A percentile compares a stretch with the other conserved stretches of the same genome.
These are phyloP conservation scores for Sphaerulina musiva DNA, from an alignment of 2,329 filamentous ascomycete genomes.

Conservation along the genomic window DNA sequence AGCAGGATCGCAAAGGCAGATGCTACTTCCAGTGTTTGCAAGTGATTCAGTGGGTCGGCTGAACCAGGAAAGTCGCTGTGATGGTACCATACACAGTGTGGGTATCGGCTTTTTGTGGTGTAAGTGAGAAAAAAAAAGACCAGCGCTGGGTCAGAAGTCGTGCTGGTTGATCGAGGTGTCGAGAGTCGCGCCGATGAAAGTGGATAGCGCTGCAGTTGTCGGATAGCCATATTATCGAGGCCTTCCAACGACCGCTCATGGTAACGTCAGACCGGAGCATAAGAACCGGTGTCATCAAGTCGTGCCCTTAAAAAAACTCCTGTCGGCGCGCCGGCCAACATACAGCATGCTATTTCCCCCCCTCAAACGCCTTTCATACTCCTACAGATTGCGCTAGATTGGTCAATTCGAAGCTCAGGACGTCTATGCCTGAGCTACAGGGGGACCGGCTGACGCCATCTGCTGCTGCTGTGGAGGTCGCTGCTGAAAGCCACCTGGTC, in stretches of 20 bases:
- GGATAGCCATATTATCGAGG: slow-evolving; percentile 10
- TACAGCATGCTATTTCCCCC: slow-evolving; percentile 14
- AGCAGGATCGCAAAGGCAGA: slow-evolving; percentile 17
- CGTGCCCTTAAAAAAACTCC: slow-evolving; percentile 25
- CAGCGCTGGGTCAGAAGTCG: slow-evolving; percentile 11
- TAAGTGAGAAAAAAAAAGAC: slow-evolving; percentile 6
- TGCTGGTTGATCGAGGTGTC: slow-evolving; percentile 12
- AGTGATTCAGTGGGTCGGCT: slow-evolving; percentile 22
- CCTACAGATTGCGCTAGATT: slow-evolving; percentile 23
- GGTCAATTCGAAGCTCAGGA: slow-evolving; percentile 14
- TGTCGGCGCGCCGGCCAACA: slow-evolving; percentile 28
- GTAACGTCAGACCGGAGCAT: slow-evolving; percentile 23
- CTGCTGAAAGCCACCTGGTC: slow-evolving; percentile 29
- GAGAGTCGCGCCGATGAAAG: slow-evolving; percentile 15
- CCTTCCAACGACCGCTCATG: slow-evolving; percentile 15
- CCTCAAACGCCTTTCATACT: slow-evolving; percentile 21
- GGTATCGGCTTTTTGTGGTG: slow-evolving; percentile 6
- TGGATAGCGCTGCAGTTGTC: slow-evolving; percentile 13
- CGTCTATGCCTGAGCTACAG: slow-evolving; percentile 28
- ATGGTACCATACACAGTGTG: slow-evolving; percentile 8
- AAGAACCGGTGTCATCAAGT: slow-evolving; percentile 30
- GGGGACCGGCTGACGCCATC: slow-evolving; percentile 26
- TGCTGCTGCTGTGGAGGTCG: slow-evolving; percentile 28
- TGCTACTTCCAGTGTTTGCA: slow-evolving; percentile 14
- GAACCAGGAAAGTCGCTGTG: slow-evolving; percentile 10